Percentiles rank a stretch among this genome's conserved stretches.
These are phyloP conservation scores for Gynandropsis gynandra DNA, from an alignment of 345 rosid species.

Conservation along the genomic window DNA sequence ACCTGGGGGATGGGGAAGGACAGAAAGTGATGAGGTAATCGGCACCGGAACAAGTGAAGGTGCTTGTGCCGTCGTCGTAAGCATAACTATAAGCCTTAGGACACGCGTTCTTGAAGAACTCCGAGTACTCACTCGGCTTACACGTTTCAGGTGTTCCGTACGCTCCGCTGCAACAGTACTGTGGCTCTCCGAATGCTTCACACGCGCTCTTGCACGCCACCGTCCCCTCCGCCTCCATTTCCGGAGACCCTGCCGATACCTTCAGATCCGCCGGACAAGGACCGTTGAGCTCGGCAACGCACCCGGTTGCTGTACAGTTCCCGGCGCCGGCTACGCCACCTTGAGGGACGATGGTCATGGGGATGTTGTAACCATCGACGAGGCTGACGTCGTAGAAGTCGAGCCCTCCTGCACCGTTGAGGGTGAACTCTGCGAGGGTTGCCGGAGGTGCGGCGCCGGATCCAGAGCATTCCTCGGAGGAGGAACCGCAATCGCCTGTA, in stretches of 20 bases:
- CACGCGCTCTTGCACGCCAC: conserved; percentile 73
- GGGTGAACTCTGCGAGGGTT: conserved; percentile 51
- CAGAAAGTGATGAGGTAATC: conserved; percentile 51
- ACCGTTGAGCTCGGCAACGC: conserved; percentile 44
- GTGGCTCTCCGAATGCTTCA: conserved; percentile 41
- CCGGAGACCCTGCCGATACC: conserved; percentile 21
- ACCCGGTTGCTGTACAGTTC: conserved; percentile 45
- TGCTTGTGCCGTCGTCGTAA: conserved; percentile 54
- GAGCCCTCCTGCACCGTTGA: conserved; percentile 37
- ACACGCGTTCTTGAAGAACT: conserved; percentile 48
- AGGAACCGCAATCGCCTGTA: conserved; percentile 55
- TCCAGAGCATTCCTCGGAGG: conserved; percentile 42
- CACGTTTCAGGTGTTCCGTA: conserved; percentile 47
- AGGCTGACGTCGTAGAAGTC: conserved; percentile 69
- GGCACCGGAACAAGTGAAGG: conserved; percentile 46
- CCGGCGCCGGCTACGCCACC: conserved; percentile 30
- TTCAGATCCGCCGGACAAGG: conserved; percentile 47
- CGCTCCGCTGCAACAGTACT: conserved; percentile 59
- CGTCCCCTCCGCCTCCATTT: conserved; percentile 7
- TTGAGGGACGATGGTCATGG: conserved; percentile 42
- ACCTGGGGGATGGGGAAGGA: conserved; percentile 41
- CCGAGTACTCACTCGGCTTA: conserved; percentile 43
- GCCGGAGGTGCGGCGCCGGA: conserved; percentile 50
- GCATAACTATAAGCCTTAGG: conserved; percentile 64
- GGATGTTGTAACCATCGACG: conserved; percentile 69